Percentiles rank a stretch among this genome's conserved stretches.
These are phyloP conservation scores for Malus hybrid DNA, from an alignment of 331 rosid species.

Conservation along the genomic window DNA sequence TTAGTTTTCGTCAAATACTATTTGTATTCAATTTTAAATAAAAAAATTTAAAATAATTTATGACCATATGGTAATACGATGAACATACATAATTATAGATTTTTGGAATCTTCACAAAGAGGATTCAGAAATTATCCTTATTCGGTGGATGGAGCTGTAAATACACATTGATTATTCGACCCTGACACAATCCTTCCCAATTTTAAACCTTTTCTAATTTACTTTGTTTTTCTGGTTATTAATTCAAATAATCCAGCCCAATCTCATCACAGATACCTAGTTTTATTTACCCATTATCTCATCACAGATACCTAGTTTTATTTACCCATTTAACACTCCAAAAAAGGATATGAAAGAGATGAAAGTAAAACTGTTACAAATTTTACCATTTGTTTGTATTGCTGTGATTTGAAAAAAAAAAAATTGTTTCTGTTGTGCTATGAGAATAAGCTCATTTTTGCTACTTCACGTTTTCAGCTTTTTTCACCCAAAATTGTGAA, in stretches of 20 bases:
- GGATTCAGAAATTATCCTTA: rapidly evolving
- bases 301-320: neutral
- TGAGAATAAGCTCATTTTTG: too few species aligned
- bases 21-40: too few species aligned
- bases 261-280: neutral
- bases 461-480: too few species aligned
- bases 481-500: too few species aligned
- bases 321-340: neutral
- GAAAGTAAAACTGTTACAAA: neutral
- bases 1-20: rapidly evolving
- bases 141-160: neutral
- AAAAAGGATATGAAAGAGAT: too few species aligned
- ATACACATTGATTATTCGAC: neutral
- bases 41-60: too few species aligned
- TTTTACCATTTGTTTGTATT: neutral
- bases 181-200: neutral
- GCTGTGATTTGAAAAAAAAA: too few species aligned
- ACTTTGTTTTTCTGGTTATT: neutral
- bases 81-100: too few species aligned
- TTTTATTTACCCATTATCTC: neutral
- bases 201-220: neutral
- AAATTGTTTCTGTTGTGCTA: too few species aligned
- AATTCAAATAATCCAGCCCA: neutral
- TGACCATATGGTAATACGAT: rapidly evolving
- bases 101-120: too few species aligned